Evolutionary conservation across 306 rosid species (phyloP).

Genomic region (apple (Malus domestica)): ASM211411v1 NC_041795.1:28046501-28047000

Average conservation of each 20-base stretch:
- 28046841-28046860: background rate
- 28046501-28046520: background rate
- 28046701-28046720: background rate
- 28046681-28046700: background rate
- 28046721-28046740: background rate
- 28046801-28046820: background rate
- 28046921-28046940: background rate
- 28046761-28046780: background rate
- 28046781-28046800: background rate
- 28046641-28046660: background rate
- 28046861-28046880: background rate
- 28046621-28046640: background rate
- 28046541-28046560: background rate
- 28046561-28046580: background rate
- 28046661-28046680: background rate
- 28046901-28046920: background rate
- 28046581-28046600: background rate
- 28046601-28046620: background rate
- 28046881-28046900: background rate
- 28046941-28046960: background rate
- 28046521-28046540: background rate
- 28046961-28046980: conserved; percentile 25
- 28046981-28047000: conserved; percentile 91
- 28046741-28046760: background rate
- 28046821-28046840: background rate